These are phyloP conservation scores for Sphagnum magellanicum DNA, from an alignment of 228 moss, liverwort and hornwort species.

Conservation along the genomic window DNA sequence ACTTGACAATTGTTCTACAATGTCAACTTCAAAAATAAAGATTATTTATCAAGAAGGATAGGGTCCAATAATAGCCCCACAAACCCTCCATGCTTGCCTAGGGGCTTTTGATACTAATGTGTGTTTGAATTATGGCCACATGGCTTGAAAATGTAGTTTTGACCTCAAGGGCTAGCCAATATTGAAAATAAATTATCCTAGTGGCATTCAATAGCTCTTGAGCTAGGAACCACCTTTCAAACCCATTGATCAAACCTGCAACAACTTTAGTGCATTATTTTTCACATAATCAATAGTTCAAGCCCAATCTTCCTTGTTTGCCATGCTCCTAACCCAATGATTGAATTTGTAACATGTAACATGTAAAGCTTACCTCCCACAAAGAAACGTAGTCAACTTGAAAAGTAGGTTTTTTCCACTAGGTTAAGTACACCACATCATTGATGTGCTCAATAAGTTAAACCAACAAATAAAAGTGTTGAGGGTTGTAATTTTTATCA, in stretches of 20 bases:
- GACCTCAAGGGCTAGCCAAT: neutral
- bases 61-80: neutral
- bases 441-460: neutral
- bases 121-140: neutral
- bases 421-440: too few relatives aligned
- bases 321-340: neutral
- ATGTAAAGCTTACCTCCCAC: neutral
- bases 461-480: too few relatives aligned
- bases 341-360: neutral
- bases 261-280: neutral
- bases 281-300: neutral
- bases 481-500: too few relatives aligned
- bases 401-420: too few relatives aligned
- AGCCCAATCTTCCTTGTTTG: neutral
- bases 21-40: neutral
- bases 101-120: neutral
- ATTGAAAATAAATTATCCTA: neutral
- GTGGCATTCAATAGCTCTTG: neutral
- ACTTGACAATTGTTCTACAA: neutral
- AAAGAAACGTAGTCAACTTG: too few relatives aligned
- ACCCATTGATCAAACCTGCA: neutral
- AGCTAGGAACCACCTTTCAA: neutral
- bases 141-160: neutral
- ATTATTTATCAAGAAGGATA: neutral
- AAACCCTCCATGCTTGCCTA: neutral